Base-by-base conservation (phyloP, 1,284 basidiomycete genomes). In the Cystobasidium sp. region DNA sequence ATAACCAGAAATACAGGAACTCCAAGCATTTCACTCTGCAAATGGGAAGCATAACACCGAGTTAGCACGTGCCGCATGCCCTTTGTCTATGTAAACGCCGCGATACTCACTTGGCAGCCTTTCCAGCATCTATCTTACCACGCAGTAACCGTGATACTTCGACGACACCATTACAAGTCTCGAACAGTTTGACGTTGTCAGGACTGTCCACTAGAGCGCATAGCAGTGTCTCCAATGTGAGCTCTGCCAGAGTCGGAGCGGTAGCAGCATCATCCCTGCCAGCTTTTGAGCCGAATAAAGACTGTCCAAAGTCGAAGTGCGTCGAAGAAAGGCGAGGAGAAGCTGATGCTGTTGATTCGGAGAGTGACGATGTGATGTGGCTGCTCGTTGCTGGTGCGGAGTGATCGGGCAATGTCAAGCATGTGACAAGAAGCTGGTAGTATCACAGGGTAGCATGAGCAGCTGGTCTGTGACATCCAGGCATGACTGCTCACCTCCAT, bases 21-120 rank as follows among this genome's bases (percentile, higher is more conserved):
- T 95, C 93, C 20, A 94, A 85, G 78, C 91, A 94, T 84, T 94
- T 94, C 90, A 95, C 94, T 78, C 93, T 94, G 75, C 46, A 22
- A 14, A 52, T 20, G 49, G 37, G 43, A 14, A 56, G 24, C 12
- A 8, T 31, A 6, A 6, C 9, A 7, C 20, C n/a, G n/a, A 12
- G 31, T 59, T 37, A 56, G 55, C 55, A 7, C 39, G 24, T 56
- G 22, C 9, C 3, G 10, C 22, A 6, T 37, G 55, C 39, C 24
- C 9, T 22, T 22, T 6, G 4, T 37, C 14, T 31, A 12, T 12
- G 14, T 56, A 39, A n/a, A 43, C 10, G 39, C 24, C 18, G 31
- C 31, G 31, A 59, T 14, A 84, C 88, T 75, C 77, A 93, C 93
- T 91, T 85, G 70, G 93, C 90, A 84, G 93, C 91, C 73, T 91